phyloP scores from a whole-genome alignment of 1,284 basidiomycete species.

The Ganoderma sp. region DNA sequence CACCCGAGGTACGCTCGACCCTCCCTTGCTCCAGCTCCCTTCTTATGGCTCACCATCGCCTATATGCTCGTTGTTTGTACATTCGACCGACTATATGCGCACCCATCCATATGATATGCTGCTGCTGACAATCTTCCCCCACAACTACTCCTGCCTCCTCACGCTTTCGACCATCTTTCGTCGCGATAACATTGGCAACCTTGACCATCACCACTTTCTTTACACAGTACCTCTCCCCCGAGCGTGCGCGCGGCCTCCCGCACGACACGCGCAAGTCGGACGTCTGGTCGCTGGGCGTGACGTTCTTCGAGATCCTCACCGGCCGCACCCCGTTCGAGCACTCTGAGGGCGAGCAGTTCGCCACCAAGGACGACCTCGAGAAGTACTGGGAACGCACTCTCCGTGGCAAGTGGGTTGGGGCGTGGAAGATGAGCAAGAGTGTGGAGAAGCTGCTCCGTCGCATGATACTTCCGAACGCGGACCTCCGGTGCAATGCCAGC shows the following conservation, averaged over 20 bases:
- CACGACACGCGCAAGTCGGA: conserved; percentile 95
- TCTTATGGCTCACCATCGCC: conserved; percentile 2
- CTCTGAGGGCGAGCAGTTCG: conserved; percentile 79
- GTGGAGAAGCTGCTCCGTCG: conserved; percentile 69
- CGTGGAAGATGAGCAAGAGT: conserved; percentile 71
- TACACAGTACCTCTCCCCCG: conserved; percentile 82
- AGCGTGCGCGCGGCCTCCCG: conserved; percentile 81
- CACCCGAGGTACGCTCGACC: conserved; percentile 71
- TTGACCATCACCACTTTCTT: neutral
- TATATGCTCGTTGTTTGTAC: neutral
- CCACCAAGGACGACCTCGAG: conserved; percentile 82
- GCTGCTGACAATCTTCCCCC: neutral
- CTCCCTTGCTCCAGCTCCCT: neutral
- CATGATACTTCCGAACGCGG: conserved; percentile 81
- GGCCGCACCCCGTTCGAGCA: conserved; percentile 92
- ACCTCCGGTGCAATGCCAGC: conserved; percentile 68
- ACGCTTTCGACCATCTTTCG: neutral
- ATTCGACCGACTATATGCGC: conserved; percentile 17
- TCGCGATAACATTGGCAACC: neutral
- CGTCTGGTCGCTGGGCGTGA: conserved; percentile 91
- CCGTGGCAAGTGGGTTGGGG: conserved; percentile 85
- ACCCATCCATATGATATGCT: conserved; percentile 1
- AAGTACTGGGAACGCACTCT: conserved; percentile 84
- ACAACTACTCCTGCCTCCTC: neutral
- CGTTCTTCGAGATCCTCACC: conserved; percentile 90